phyloP scores from a whole-genome alignment of 306 rosid genomes.

The Pyrus bretschneideri region DNA sequence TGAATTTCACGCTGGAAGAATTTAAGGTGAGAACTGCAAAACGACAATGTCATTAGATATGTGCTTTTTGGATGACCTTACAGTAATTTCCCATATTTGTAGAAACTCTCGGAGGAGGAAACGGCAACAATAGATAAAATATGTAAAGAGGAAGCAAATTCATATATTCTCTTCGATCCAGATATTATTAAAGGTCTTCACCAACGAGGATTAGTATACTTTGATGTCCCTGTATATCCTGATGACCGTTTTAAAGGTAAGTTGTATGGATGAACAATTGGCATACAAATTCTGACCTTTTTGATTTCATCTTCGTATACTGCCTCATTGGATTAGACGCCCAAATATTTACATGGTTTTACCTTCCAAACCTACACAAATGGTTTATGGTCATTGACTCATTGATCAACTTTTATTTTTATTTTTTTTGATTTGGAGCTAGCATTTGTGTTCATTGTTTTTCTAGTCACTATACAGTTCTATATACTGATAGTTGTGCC shows the following conservation, averaged over 20 bases:
- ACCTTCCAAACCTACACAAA: background rate
- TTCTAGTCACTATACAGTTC: background rate
- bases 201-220: conserved; percentile 70
- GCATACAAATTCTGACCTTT: background rate
- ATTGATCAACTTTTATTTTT: background rate
- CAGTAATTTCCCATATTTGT: conserved; percentile 15
- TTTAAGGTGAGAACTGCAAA: conserved; percentile 62
- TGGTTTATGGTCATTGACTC: background rate
- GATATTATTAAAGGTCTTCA: conserved; percentile 53
- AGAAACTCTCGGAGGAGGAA: conserved; percentile 93
- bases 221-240: conserved; percentile 79
- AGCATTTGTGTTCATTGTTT: background rate
- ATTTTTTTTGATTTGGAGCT: background rate
- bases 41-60: background rate
- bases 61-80: conserved; percentile 15
- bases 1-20: conserved; percentile 93
- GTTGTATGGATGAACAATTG: background rate
- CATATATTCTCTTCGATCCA: conserved; percentile 61
- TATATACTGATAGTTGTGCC: background rate
- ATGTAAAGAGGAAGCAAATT: conserved; percentile 83
- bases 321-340: background rate
- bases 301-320: background rate
- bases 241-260: conserved; percentile 83
- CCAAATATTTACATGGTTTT: background rate
- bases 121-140: conserved; percentile 75